Evolutionary conservation across 306 rosid species (phyloP).

Genomic region (Fragaria vesca): DNA sequence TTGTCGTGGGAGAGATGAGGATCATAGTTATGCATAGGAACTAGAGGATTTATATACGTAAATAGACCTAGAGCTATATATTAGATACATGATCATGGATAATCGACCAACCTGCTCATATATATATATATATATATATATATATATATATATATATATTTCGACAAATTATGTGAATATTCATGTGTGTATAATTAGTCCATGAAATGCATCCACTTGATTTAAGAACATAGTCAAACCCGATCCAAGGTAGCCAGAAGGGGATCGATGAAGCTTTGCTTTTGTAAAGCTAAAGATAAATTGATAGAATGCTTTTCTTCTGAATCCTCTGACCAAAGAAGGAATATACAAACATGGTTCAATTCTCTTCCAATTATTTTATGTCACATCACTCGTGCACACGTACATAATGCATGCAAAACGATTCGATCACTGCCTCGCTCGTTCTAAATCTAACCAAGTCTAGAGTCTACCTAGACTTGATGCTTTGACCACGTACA

Average conservation of each 20-base stretch:
- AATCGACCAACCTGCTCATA: background rate
- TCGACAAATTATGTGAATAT: background rate
- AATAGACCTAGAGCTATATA: no score
- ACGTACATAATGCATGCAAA: background rate
- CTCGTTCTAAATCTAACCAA: no score
- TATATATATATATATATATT: no score
- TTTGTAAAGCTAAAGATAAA: constrained; percentile 7
- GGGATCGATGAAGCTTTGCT: background rate
- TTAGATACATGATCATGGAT: background rate
- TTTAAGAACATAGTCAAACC: constrained; percentile 19
- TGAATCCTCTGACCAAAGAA: background rate
- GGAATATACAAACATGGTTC: background rate
- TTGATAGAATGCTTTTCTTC: constrained; percentile 3
- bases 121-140: no score
- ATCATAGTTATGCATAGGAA: background rate
- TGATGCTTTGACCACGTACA: no score
- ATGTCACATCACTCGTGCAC: background rate
- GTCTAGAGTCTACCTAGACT: no score
- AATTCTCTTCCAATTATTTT: background rate
- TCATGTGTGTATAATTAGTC: background rate
- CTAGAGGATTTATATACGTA: background rate
- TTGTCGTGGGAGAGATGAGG: background rate
- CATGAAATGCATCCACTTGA: background rate
- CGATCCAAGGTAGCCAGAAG: background rate
- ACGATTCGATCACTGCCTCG: background rate